Evolutionary conservation across 768 basidiomycete species (phyloP).

Genomic region (Mycena albidolilacea): DNA sequence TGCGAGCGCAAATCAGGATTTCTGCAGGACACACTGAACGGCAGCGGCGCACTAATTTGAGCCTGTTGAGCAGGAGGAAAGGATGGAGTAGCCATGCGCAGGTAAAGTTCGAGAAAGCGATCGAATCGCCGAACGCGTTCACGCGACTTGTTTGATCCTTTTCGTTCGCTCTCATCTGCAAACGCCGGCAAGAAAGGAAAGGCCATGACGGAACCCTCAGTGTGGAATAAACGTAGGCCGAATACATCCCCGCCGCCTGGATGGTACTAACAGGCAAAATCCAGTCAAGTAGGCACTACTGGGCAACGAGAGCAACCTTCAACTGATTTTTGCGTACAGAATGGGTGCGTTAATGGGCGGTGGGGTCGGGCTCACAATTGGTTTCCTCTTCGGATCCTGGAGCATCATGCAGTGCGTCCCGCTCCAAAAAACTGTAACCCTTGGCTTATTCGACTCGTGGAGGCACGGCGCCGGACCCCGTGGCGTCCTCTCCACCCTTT

Average conservation of each 20-base stretch:
- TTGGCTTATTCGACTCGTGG: slow-evolving; percentile 27
- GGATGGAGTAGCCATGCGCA: slow-evolving; percentile 50
- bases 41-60: slow-evolving; percentile 82
- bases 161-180: slow-evolving; percentile 21
- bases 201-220: slow-evolving; percentile 68
- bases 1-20: slow-evolving; percentile 48
- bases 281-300: slow-evolving; percentile 73
- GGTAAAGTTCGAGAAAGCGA: neutral
- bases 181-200: slow-evolving; percentile 42
- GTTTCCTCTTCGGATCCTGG: slow-evolving; percentile 96
- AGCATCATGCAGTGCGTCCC: slow-evolving; percentile 85
- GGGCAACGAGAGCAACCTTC: slow-evolving; percentile 14
- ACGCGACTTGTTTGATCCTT: slow-evolving; percentile 36
- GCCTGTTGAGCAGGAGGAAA: slow-evolving; percentile 88
- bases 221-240: slow-evolving; percentile 82
- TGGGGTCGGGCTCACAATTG: slow-evolving; percentile 95
- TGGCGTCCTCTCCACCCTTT: slow-evolving; percentile 91
- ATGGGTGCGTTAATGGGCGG: slow-evolving; percentile 96
- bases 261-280: slow-evolving; percentile 17
- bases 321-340: slow-evolving; percentile 61
- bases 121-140: slow-evolving; percentile 14
- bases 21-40: slow-evolving; percentile 10
- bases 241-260: slow-evolving; percentile 29
- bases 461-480: slow-evolving; percentile 94
- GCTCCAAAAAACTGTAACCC: neutral